Percentiles rank a stretch among this genome's conserved stretches.
Evolutionary conservation across 1,284 basidiomycete species (phyloP).

Genomic region (Golubevia sp.): DNA sequence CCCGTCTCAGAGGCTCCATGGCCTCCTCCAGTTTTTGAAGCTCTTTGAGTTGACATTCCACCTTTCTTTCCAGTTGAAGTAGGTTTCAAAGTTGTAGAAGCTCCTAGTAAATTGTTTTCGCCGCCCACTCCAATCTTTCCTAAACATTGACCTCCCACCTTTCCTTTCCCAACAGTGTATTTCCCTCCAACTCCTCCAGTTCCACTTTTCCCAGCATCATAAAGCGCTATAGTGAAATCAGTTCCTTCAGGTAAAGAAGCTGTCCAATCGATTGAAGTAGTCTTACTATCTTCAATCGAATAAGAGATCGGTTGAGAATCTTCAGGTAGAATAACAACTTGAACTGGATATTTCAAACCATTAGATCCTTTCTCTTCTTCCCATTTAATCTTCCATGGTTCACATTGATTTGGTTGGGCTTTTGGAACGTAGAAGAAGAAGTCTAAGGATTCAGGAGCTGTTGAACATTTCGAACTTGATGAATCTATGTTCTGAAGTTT

Average conservation of each 20-base stretch:
- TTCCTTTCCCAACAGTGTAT: conserved; percentile 18
- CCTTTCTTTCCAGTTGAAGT: conserved; percentile 20
- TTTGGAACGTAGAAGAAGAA: conserved; percentile 25
- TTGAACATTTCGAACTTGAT: conserved; percentile 14
- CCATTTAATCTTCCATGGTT: conserved; percentile 20
- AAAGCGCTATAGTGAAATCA: conserved; percentile 20
- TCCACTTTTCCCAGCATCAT: conserved; percentile 18
- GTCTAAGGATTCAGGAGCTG: conserved; percentile 22
- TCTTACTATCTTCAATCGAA: conserved; percentile 7
- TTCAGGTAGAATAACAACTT: conserved; percentile 25
- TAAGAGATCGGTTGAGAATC: conserved; percentile 17
- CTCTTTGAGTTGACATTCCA: conserved; percentile 1
- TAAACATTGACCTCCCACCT: conserved; percentile 10
- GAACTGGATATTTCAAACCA: conserved; percentile 23
- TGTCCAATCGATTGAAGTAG: conserved; percentile 19
- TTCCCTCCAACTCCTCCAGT: conserved; percentile 24
- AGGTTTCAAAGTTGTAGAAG: conserved; percentile 8
- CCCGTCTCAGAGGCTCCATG: too few species aligned
- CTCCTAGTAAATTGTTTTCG: conserved; percentile 13
- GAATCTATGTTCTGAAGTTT: conserved; percentile 2
- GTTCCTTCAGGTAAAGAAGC: conserved; percentile 27
- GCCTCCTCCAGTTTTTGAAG: too few species aligned
- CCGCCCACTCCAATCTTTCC: conserved; percentile 7
- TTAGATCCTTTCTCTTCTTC: conserved; percentile 25
- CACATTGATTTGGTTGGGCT: conserved; percentile 18